These are phyloP conservation scores for Botrytis fragariae DNA, from an alignment of 2,329 filamentous ascomycete genomes.

Conservation along the genomic window DNA sequence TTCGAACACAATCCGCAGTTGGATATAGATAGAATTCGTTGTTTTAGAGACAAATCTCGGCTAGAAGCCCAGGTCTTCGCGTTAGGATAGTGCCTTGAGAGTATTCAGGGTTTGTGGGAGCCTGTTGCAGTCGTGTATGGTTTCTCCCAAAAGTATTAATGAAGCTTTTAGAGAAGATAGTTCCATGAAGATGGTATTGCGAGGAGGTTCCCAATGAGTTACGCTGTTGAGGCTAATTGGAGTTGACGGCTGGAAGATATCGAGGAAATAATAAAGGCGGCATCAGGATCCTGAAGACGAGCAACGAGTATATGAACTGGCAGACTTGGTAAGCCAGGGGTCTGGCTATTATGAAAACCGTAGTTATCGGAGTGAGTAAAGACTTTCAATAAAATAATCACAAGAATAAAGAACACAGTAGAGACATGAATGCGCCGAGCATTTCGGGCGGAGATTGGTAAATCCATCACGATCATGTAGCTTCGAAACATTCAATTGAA, in stretches of 20 bases:
- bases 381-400: fast-evolving
- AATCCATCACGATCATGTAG: background rate
- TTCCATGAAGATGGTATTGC: too few relatives aligned
- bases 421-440: background rate
- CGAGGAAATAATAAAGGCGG: background rate
- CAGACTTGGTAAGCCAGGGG: too few relatives aligned
- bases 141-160: constrained; percentile 20
- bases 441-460: background rate
- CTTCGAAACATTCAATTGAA: background rate
- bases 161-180: too few relatives aligned
- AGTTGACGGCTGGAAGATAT: background rate
- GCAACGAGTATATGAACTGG: background rate
- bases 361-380: background rate
- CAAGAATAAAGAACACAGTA: background rate
- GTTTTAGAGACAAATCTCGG: constrained; percentile 58
- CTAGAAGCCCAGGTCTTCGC: constrained; percentile 57
- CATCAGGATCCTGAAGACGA: background rate
- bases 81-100: constrained; percentile 48
- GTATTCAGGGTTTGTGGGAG: constrained; percentile 24
- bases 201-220: background rate
- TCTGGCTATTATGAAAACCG: too few relatives aligned
- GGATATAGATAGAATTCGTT: constrained; percentile 63
- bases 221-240: background rate
- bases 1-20: constrained; percentile 59
- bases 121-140: constrained; percentile 22